A percentile compares a stretch with the other conserved stretches of the same genome.
Conservation (phyloP, 1,284 basidiomycete species). For the Hortiboletus rubellus region DNA sequence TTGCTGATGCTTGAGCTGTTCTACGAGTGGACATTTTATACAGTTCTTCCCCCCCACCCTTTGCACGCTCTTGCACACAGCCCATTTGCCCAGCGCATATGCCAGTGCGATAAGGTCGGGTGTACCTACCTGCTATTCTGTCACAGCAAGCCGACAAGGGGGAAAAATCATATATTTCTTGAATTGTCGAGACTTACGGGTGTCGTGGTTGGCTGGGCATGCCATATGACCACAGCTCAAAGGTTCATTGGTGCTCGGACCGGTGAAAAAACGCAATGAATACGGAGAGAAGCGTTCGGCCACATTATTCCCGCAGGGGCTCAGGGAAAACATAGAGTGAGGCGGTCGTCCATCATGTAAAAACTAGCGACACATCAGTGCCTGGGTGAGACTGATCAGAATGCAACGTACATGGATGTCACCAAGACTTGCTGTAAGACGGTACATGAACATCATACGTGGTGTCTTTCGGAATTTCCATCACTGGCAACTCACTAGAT, state of each 20-base stretch:
- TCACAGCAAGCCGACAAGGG: neutral
- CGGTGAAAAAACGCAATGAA: no score
- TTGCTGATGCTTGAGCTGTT: neutral
- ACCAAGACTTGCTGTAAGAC: no score
- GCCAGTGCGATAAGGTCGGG: neutral
- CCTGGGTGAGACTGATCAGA: no score
- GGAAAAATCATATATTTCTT: no score
- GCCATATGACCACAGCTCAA: neutral
- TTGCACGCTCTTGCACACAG: neutral
- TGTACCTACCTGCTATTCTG: neutral
- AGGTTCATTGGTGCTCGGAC: neutral
- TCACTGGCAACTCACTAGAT: no score
- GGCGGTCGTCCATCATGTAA: neutral
- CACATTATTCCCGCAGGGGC: neutral
- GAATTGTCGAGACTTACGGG: neutral
- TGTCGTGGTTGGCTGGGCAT: neutral
- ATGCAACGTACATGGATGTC: no score
- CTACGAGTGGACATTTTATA: conserved; percentile 8
- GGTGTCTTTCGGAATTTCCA: no score
- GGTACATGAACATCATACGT: no score
- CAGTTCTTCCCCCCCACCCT: neutral
- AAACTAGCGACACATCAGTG: no score
- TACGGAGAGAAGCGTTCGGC: neutral
- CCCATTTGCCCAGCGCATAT: neutral
- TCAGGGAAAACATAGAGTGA: neutral